These are phyloP conservation scores for Patellifolia procumbens DNA, from an alignment of 179 eudicot genomes.

Conservation along the genomic window DNA sequence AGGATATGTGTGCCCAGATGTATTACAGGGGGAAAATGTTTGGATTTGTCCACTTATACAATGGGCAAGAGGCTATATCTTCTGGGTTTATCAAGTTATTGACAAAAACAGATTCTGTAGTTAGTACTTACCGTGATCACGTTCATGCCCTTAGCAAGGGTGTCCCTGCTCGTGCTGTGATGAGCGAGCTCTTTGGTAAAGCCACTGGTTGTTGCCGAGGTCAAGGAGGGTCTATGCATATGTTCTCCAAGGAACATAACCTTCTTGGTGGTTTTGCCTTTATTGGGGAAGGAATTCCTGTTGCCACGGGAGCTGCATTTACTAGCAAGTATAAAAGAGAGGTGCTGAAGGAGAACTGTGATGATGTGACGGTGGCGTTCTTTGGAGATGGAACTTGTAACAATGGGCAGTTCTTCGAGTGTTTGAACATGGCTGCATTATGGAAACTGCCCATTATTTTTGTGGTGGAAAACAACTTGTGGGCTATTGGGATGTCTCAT, in stretches of 20 bases:
- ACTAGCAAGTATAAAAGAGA: slow-evolving; percentile 74
- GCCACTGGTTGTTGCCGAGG: slow-evolving; percentile 93
- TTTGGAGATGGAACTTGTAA: slow-evolving; percentile 94
- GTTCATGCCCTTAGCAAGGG: slow-evolving; percentile 95
- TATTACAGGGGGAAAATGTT: slow-evolving; percentile 97
- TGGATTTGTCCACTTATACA: slow-evolving; percentile 91
- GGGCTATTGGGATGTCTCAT: slow-evolving; percentile 99
- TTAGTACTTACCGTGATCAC: slow-evolving; percentile 92
- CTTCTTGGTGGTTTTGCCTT: slow-evolving; percentile 92
- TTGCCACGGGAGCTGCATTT: slow-evolving; percentile 94
- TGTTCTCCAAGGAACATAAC: slow-evolving; percentile 92
- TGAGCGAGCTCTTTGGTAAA: slow-evolving; percentile 95
- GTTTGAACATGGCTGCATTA: slow-evolving; percentile 95
- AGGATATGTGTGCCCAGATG: slow-evolving; percentile 98
- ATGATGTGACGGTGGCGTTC: slow-evolving; percentile 81
- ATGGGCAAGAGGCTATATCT: slow-evolving; percentile 97
- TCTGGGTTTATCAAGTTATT: slow-evolving; percentile 93
- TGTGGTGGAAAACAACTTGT: slow-evolving; percentile 93
- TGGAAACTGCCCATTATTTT: slow-evolving; percentile 93
- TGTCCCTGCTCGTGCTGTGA: slow-evolving; percentile 71
- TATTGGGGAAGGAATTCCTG: slow-evolving; percentile 95
- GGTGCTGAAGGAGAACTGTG: slow-evolving; percentile 70
- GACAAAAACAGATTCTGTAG: slow-evolving; percentile 62
- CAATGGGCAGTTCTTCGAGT: slow-evolving; percentile 94
- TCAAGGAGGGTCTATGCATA: slow-evolving; percentile 98